Evolutionary conservation across 495 filamentous ascomycete genomes (phyloP).

Genomic region (Neurospora terricola): DNA sequence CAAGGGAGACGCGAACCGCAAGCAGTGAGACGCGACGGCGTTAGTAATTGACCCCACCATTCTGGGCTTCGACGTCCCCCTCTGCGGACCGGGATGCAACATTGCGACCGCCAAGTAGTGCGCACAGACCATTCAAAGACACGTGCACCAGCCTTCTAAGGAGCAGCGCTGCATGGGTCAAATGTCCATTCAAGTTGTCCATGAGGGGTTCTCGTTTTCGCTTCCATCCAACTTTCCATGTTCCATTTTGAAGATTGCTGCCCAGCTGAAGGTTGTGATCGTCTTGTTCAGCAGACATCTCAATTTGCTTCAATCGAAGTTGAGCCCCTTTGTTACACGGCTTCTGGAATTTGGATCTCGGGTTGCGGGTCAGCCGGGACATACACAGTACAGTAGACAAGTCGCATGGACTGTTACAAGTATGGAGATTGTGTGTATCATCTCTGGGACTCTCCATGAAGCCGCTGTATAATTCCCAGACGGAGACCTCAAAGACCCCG

Average conservation of each 20-base stretch:
- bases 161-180: neutral
- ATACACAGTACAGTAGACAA: neutral
- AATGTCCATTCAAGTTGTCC: too few species aligned
- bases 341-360: neutral
- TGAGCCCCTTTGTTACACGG: neutral
- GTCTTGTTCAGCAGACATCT: neutral
- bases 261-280: neutral
- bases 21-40: neutral
- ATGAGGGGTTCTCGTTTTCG: neutral
- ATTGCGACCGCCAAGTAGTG: neutral
- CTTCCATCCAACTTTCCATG: neutral
- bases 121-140: neutral
- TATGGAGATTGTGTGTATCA: neutral
- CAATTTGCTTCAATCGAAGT: neutral
- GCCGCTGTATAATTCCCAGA: neutral
- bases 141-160: neutral
- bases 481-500: neutral
- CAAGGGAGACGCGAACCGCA: neutral
- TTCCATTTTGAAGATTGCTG: neutral
- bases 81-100: neutral
- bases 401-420: neutral
- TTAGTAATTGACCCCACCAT: neutral
- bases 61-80: neutral
- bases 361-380: neutral
- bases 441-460: neutral